Conservation (phyloP, 331 rosid genomes). For the Malus hybrid region DNA sequence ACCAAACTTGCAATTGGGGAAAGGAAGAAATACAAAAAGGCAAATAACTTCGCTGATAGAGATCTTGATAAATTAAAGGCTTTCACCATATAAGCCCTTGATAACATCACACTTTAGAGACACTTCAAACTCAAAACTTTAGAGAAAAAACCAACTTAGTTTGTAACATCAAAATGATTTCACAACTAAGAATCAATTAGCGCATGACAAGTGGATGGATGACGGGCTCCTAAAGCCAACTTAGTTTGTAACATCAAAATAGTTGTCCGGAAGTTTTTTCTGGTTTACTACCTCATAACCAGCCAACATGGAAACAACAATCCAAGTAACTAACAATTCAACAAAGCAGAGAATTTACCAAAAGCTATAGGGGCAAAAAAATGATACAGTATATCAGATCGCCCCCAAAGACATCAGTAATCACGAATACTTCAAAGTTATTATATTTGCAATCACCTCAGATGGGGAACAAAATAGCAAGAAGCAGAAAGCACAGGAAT, state of each 20-base stretch:
- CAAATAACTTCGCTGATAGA: background rate
- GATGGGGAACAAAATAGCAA: background rate
- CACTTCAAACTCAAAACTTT: background rate
- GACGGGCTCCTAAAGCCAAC: background rate
- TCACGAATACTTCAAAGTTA: background rate
- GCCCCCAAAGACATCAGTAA: background rate
- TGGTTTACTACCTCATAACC: background rate
- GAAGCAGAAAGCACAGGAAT: conserved; percentile 10
- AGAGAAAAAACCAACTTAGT: background rate
- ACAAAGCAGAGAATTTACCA: background rate
- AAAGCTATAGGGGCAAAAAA: background rate
- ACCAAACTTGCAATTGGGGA: background rate
- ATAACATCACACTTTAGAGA: background rate
- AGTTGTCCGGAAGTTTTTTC: no score
- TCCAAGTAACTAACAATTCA: background rate
- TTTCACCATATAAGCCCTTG: background rate
- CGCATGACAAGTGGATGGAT: background rate
- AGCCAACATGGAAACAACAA: background rate
- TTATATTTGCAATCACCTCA: background rate
- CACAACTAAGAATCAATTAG: background rate
- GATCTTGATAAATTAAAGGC: background rate
- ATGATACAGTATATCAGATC: background rate
- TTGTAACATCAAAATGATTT: background rate
- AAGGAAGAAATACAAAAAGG: background rate
- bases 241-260: no score